These are phyloP conservation scores for Cryptococcus deneoformans DNA, from an alignment of 1,284 basidiomycete species.

Conservation along the genomic window DNA sequence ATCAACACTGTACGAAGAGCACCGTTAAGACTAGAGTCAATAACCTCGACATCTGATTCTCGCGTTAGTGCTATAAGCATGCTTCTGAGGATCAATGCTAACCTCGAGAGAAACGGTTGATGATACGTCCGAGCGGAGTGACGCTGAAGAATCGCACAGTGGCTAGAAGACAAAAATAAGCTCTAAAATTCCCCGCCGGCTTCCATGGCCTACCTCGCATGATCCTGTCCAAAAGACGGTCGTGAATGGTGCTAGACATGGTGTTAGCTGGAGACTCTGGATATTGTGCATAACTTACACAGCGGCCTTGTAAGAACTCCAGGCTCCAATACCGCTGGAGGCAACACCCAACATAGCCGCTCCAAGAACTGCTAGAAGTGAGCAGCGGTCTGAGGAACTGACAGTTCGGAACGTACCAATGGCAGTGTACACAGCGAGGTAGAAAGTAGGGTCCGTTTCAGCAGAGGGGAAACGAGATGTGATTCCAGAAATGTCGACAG, in stretches of 20 bases:
- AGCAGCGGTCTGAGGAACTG: neutral
- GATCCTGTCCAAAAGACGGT: conserved; percentile 38
- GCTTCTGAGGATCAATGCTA: neutral
- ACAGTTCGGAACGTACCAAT: conserved; percentile 18
- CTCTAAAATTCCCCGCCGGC: too few species aligned
- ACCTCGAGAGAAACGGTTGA: conserved; percentile 70
- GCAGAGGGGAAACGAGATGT: conserved; percentile 45
- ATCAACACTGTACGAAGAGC: conserved; percentile 70
- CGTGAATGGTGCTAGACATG: conserved; percentile 32
- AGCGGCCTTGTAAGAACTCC: conserved; percentile 59
- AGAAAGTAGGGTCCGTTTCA: conserved; percentile 46
- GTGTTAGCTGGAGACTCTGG: neutral
- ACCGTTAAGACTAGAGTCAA: conserved; percentile 66
- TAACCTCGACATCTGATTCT: conserved; percentile 64
- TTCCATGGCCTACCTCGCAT: conserved; percentile 22
- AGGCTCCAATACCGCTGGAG: conserved; percentile 38
- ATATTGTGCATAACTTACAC: conserved; percentile 46
- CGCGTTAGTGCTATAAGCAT: neutral
- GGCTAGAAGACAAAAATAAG: conserved; percentile 6
- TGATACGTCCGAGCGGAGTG: conserved; percentile 58
- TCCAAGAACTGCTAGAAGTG: conserved; percentile 18
- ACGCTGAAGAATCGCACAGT: conserved; percentile 49
- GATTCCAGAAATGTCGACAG: conserved; percentile 1
- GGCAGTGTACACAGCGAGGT: conserved; percentile 48
- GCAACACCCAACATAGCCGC: conserved; percentile 38